phyloP scores from a whole-genome alignment of 176 grass and related monocot species.

The Canna indica region DNA sequence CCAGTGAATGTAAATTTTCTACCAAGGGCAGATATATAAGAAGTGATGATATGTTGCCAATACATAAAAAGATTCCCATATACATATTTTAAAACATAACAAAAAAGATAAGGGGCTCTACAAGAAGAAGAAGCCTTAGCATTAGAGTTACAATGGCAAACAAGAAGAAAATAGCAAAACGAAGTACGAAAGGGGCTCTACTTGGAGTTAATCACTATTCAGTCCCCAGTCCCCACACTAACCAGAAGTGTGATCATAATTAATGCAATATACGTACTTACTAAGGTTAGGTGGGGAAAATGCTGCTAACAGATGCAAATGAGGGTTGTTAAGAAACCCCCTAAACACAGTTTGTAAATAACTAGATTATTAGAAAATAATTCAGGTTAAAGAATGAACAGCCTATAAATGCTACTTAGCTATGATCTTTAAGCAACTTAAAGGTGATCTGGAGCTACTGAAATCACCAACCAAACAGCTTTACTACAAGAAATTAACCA shows the following conservation, averaged over 20 bases:
- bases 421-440: too few species aligned
- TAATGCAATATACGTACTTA: neutral
- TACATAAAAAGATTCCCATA: neutral
- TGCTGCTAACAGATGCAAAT: neutral
- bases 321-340: neutral
- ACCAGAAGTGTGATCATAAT: neutral
- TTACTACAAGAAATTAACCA: too few species aligned
- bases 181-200: neutral
- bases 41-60: neutral
- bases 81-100: neutral
- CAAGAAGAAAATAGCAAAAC: neutral
- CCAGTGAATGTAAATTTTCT: neutral
- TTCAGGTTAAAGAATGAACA: too few species aligned
- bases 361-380: too few species aligned
- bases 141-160: neutral
- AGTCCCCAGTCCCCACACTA: neutral
- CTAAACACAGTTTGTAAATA: too few species aligned
- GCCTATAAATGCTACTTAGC: too few species aligned
- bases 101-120: neutral
- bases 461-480: too few species aligned
- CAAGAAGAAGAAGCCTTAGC: neutral
- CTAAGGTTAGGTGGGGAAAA: neutral
- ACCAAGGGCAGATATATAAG: neutral
- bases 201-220: neutral
- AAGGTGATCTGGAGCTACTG: too few species aligned